Evolutionary conservation across 352 stramenopile genomes (phyloP).

Genomic region (Globisporangium orthogonon): DNA sequence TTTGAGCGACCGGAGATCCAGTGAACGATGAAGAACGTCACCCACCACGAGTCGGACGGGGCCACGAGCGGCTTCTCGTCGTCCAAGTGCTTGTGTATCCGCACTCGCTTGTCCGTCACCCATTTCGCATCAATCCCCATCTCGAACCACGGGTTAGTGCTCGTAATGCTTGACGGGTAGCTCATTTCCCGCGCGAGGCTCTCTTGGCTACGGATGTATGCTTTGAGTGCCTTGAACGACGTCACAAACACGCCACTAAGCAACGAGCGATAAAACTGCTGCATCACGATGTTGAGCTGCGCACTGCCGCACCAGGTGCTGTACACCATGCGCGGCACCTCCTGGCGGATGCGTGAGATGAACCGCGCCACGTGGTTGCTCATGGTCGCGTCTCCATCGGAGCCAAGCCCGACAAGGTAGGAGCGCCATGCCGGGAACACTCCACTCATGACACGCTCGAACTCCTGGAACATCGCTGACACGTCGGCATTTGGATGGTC

Average conservation of each 20-base stretch:
- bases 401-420: conserved; percentile 27
- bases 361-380: conserved; percentile 20
- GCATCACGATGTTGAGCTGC: conserved; percentile 29
- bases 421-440: conserved; percentile 34
- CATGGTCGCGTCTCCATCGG: conserved; percentile 27
- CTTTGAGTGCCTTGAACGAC: conserved; percentile 21
- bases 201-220: conserved; percentile 26
- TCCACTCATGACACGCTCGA: conserved; percentile 25
- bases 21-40: conserved; percentile 44
- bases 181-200: conserved; percentile 26
- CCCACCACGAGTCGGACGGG: conserved; percentile 46
- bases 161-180: conserved; percentile 12
- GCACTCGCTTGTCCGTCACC: conserved; percentile 44
- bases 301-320: conserved; percentile 23
- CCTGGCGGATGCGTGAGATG: conserved; percentile 22
- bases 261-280: conserved; percentile 37
- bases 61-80: conserved; percentile 13
- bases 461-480: conserved; percentile 21
- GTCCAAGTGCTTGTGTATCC: conserved; percentile 39
- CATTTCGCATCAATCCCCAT: conserved; percentile 38
- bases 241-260: conserved; percentile 33
- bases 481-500: conserved; percentile 12
- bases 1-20: conserved; percentile 37
- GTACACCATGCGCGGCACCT: conserved; percentile 21
- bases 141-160: conserved; percentile 20